Percentiles rank a stretch among this genome's conserved stretches.
These are phyloP conservation scores for Pythium biforme DNA, from an alignment of 352 stramenopile genomes.

Conservation along the genomic window DNA sequence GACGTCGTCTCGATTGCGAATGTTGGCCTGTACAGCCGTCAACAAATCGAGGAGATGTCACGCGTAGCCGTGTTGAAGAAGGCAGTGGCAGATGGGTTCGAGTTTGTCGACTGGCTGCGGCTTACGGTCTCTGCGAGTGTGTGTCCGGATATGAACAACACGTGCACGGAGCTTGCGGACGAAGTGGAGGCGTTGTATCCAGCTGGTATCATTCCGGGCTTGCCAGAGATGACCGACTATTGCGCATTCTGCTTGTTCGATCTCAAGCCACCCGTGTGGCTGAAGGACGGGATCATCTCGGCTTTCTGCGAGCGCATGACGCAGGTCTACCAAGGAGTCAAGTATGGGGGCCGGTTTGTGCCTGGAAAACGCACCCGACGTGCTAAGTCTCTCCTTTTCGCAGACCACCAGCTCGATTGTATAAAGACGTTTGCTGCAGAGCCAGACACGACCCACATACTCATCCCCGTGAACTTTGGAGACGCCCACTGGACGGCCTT, in stretches of 20 bases:
- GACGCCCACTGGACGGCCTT: neutral
- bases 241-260: neutral
- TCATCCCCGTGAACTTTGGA: constrained; percentile 1
- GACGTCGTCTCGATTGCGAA: neutral
- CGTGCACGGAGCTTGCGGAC: neutral
- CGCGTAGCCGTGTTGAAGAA: neutral
- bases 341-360: neutral
- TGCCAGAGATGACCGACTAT: neutral
- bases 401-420: neutral
- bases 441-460: neutral
- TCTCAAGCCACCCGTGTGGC: neutral
- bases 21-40: neutral
- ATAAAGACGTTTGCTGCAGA: neutral
- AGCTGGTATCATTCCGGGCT: neutral
- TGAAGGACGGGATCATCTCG: neutral
- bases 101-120: neutral
- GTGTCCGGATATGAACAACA: neutral
- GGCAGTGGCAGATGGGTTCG: neutral
- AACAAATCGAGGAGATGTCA: neutral
- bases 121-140: neutral
- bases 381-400: neutral
- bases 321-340: neutral
- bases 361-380: neutral
- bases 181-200: neutral
- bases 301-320: neutral